Evolutionary conservation across 2,329 filamentous ascomycete species (phyloP).

Genomic region (Amauroascus verrucosus): DNA sequence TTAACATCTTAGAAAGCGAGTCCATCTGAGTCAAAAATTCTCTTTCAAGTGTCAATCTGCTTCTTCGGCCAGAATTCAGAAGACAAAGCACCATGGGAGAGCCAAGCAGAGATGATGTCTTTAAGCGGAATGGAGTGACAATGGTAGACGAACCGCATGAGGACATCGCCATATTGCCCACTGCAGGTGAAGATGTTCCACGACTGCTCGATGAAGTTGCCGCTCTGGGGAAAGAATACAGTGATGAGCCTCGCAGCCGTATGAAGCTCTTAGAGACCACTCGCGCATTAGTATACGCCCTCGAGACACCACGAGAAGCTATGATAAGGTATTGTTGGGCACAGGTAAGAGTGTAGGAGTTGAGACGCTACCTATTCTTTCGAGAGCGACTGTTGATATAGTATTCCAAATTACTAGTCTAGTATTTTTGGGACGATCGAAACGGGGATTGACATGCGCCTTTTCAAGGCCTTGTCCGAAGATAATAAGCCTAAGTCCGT

Average conservation of each 20-base stretch:
- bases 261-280: slow-evolving; percentile 22
- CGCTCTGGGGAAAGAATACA: slow-evolving; percentile 14
- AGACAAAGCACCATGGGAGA: no score
- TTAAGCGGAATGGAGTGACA: neutral
- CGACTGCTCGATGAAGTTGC: slow-evolving; percentile 18
- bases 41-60: no score
- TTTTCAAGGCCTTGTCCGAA: slow-evolving; percentile 14
- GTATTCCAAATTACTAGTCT: neutral
- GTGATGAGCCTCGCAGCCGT: slow-evolving; percentile 15
- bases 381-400: neutral
- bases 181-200: slow-evolving; percentile 17
- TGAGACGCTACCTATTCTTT: neutral
- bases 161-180: slow-evolving; percentile 11
- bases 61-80: no score
- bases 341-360: slow-evolving; percentile 16
- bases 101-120: neutral
- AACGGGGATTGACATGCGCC: slow-evolving; percentile 14
- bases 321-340: slow-evolving; percentile 24
- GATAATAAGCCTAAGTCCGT: slow-evolving; percentile 16
- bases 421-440: slow-evolving; percentile 15
- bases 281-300: slow-evolving; percentile 20
- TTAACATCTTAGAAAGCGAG: no score
- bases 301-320: slow-evolving; percentile 25
- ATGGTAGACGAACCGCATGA: neutral
- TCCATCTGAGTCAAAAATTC: no score